Evolutionary conservation across 78 protist species (phyloP).

Genomic region (Speleostelium caveatum): DNA sequence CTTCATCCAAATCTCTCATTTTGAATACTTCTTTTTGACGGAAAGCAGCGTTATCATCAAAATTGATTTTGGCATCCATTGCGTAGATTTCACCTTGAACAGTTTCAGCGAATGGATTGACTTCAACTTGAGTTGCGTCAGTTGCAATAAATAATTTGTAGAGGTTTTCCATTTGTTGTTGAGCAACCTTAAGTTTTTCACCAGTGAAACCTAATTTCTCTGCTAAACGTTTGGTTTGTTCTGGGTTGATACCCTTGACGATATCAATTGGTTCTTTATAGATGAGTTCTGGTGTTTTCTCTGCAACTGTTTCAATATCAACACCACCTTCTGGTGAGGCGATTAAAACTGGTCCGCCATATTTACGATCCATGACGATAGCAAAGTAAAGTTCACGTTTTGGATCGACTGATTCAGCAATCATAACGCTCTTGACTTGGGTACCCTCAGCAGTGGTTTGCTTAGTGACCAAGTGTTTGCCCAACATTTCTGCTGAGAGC

Average conservation of each 20-base stretch:
- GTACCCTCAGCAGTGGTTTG: slow-evolving; percentile 92
- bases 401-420: slow-evolving; percentile 80
- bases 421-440: slow-evolving; percentile 81
- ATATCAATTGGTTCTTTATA: slow-evolving; percentile 90
- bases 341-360: slow-evolving; percentile 82
- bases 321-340: slow-evolving; percentile 94
- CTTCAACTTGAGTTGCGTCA: slow-evolving; percentile 92
- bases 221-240: slow-evolving; percentile 83
- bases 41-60: slow-evolving; percentile 99
- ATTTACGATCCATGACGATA: slow-evolving; percentile 94
- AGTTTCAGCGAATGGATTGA: slow-evolving; percentile 97
- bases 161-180: slow-evolving; percentile 72
- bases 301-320: slow-evolving; percentile 93
- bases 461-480: slow-evolving; percentile 94
- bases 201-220: slow-evolving; percentile 78
- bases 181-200: slow-evolving; percentile 41
- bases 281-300: slow-evolving; percentile 81
- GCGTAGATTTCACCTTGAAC: slow-evolving; percentile 86
- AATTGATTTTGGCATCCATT: slow-evolving; percentile 96
- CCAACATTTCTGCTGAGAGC: slow-evolving; percentile 92
- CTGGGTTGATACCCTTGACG: slow-evolving; percentile 82
- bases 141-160: slow-evolving; percentile 58
- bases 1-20: slow-evolving; percentile 92
- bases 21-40: slow-evolving; percentile 93
- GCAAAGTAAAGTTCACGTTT: slow-evolving; percentile 96